Percentiles rank a stretch among this genome's conserved stretches.
Evolutionary conservation across 306 rosid species (phyloP).

Genomic region (Cucurbita ficifolia): DNA sequence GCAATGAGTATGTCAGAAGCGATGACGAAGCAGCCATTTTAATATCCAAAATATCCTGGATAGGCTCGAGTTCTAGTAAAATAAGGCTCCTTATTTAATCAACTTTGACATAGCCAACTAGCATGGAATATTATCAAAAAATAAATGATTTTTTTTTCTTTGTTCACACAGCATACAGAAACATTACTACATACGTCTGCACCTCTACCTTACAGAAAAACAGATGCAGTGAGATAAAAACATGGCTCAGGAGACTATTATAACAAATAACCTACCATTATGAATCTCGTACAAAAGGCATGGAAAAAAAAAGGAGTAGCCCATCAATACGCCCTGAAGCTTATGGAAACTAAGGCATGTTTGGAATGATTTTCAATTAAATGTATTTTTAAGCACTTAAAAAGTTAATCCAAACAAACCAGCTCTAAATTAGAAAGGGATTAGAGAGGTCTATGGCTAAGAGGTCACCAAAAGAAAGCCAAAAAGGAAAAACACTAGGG

Average conservation of each 20-base stretch:
- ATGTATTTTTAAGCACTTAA: no score
- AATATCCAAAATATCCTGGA: neutral
- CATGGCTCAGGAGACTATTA: neutral
- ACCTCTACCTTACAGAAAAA: neutral
- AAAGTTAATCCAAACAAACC: neutral
- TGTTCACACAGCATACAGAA: neutral
- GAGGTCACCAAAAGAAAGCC: neutral
- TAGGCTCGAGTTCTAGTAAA: neutral
- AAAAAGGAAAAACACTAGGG: neutral
- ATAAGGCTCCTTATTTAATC: neutral
- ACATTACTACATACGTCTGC: neutral
- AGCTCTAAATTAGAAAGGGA: neutral
- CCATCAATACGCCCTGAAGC: neutral
- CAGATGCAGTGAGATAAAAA: neutral
- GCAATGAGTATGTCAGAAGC: conserved; percentile 26
- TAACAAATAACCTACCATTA: neutral
- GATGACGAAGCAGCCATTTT: conserved; percentile 52
- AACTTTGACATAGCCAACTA: neutral
- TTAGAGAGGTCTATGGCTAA: neutral
- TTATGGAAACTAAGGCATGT: neutral
- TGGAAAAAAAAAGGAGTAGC: neutral
- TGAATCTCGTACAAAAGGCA: neutral
- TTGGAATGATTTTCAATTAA: neutral
- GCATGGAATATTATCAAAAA: neutral
- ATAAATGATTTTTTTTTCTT: no score